Evolutionary conservation across 768 basidiomycete genomes (phyloP), one percentile per base, ranked within the genome.

Genomic region (Cantharellus anzutake): DNA sequence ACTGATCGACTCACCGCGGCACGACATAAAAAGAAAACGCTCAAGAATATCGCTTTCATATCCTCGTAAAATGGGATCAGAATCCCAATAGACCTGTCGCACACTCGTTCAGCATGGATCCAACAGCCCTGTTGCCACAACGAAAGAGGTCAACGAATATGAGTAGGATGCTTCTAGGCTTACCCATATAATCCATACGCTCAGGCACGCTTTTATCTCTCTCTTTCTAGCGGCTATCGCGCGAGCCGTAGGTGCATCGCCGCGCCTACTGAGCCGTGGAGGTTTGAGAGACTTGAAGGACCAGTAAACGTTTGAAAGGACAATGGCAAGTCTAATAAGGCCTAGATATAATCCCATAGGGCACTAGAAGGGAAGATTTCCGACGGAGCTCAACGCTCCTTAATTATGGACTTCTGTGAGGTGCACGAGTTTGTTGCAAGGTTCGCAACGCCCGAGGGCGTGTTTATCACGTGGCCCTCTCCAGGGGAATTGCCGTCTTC

Each of bases 171-270:
- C 34, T 41, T 48, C 52, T 39, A 50, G 58, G 70, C 73, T 71
- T 71, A 86, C 88, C 84, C 86, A 91, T 63, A 91, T 80, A 50
- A 86, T 75, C 89, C 89, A 91, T 11, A 90, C 78, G 42, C 85
- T 80, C 55, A 91, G 72, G 67, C 80, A 82, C 20, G 87, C 86
- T 69, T 91, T 91, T 77, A 91, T 83, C 66, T 82, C 80, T 61
- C 88, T 78, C 69, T 91, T 91, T 65, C 88, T 75, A 68, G 83
- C 82, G 35, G 81, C 76, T 63, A 82, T 67, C 5, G 85, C 84
- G 41, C 83, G 78, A 20, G 76, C 69, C 64, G 83, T 60, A 35
- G 74, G 74, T 7, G 82, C 81, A 61, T 75, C 76, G 71, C 20
- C 71, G 65, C 61, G 50, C 57, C 39, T 42, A 3, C 76, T 77